These are phyloP conservation scores for Cokeromyces recurvatus DNA, from an alignment of 371 early-diverging fungal species.

Conservation along the genomic window DNA sequence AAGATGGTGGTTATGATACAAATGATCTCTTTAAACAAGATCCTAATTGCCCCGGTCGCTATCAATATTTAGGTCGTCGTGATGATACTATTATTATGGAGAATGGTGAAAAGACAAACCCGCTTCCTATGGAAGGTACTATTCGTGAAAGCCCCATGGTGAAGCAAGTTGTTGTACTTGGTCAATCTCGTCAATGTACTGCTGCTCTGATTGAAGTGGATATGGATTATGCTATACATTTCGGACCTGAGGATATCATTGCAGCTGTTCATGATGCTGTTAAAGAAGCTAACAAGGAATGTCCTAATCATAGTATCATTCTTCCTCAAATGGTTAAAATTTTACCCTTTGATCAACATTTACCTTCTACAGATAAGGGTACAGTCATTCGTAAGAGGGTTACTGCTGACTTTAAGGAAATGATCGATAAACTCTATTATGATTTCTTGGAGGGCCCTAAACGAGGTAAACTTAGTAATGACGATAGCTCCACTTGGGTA, in stretches of 20 bases:
- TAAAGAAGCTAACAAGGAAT: constrained; percentile 26
- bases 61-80: constrained; percentile 24
- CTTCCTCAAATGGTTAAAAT: constrained; percentile 26
- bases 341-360: constrained; percentile 2
- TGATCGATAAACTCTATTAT: constrained; percentile 25
- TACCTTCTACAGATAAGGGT: constrained; percentile 18
- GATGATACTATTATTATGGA: constrained; percentile 37
- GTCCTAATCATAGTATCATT: constrained; percentile 34
- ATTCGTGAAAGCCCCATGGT: constrained; percentile 21
- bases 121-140: constrained; percentile 30
- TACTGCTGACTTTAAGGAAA: constrained; percentile 8
- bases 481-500: constrained; percentile 5
- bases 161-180: constrained; percentile 23
- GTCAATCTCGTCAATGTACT: constrained; percentile 29
- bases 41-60: constrained; percentile 18
- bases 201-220: constrained; percentile 25
- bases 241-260: constrained; percentile 20
- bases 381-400: constrained; percentile 17
- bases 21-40: constrained; percentile 30
- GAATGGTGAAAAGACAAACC: constrained; percentile 46
- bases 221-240: constrained; percentile 7
- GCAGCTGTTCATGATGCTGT: constrained; percentile 22
- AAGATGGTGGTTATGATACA: constrained; percentile 31
- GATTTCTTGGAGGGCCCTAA: constrained; percentile 16
- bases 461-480: neutral